A percentile compares a stretch with the other conserved stretches of the same genome.
Evolutionary conservation across 139 green algal genomes (phyloP).

Genomic region (Chlamydomonas schloesseri): DNA sequence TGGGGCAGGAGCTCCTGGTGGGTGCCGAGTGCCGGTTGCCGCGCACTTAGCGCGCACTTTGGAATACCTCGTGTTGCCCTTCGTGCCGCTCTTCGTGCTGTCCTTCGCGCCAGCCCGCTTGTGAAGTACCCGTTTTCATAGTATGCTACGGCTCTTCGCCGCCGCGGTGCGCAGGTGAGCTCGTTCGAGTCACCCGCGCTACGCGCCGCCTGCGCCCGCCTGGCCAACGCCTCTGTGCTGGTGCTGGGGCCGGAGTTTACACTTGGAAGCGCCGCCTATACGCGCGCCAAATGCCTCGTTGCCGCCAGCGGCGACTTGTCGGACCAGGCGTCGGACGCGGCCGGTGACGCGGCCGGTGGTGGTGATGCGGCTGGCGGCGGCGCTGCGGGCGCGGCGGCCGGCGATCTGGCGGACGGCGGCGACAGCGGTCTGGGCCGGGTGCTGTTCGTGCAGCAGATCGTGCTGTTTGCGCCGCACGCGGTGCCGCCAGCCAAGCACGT

Average conservation of each 20-base stretch:
- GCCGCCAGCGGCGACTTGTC: slow-evolving; percentile 56
- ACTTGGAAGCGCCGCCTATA: slow-evolving; percentile 76
- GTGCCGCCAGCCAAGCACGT: slow-evolving; percentile 66
- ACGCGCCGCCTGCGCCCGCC: slow-evolving; percentile 73
- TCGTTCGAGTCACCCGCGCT: slow-evolving; percentile 67
- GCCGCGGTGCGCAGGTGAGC: slow-evolving; percentile 47
- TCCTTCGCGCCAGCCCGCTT: no score
- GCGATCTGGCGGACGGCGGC: slow-evolving; percentile 20
- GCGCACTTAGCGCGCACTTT: no score
- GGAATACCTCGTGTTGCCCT: no score
- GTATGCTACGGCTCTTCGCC: neutral
- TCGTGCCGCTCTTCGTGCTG: no score
- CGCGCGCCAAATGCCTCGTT: slow-evolving; percentile 69
- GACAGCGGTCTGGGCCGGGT: slow-evolving; percentile 66
- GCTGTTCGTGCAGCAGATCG: slow-evolving; percentile 94
- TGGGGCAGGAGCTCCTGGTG: slow-evolving; percentile 76
- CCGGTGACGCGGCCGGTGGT: neutral
- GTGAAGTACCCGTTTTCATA: no score
- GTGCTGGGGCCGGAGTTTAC: slow-evolving; percentile 90
- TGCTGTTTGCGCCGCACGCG: slow-evolving; percentile 92
- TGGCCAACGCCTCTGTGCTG: slow-evolving; percentile 92
- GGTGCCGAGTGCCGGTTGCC: neutral
- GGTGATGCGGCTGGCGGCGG: neutral
- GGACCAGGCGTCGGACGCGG: neutral
- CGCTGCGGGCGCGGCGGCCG: neutral